Conservation (phyloP, 2,329 filamentous ascomycete genomes). For the Pseudopyrenochaeta lycopersici region DNA sequence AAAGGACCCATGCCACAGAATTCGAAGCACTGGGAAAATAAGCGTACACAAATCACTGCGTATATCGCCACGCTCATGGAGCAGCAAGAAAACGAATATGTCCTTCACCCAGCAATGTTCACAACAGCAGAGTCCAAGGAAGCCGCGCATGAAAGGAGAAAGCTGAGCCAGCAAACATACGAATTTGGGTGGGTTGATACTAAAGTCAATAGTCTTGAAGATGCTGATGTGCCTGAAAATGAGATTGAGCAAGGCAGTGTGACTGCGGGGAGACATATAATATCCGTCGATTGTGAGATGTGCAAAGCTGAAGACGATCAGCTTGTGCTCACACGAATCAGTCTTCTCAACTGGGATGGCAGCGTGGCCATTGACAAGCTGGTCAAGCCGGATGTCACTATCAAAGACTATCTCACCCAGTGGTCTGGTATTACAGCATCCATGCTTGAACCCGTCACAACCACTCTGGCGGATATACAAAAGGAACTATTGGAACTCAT, state of each 20-base stretch:
- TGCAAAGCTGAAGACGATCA: constrained; percentile 83
- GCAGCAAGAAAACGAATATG: constrained; percentile 82
- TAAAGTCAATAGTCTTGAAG: constrained; percentile 69
- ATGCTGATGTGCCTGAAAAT: constrained; percentile 72
- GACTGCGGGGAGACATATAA: constrained; percentile 79
- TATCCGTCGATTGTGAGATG: constrained; percentile 97
- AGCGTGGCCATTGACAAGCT: constrained; percentile 85
- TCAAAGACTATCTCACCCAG: constrained; percentile 89
- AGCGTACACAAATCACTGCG: constrained; percentile 81
- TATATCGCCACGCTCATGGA: constrained; percentile 78
- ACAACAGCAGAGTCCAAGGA: constrained; percentile 63
- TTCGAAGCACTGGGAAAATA: constrained; percentile 74
- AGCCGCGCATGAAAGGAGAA: constrained; percentile 63
- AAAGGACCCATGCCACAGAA: constrained; percentile 66
- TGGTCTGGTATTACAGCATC: constrained; percentile 89
- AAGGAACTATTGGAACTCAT: constrained; percentile 76
- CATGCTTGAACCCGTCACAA: constrained; percentile 84
- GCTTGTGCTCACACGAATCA: constrained; percentile 88
- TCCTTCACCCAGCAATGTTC: constrained; percentile 81
- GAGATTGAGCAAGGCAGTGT: constrained; percentile 83
- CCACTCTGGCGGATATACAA: constrained; percentile 85
- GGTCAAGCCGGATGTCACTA: constrained; percentile 87
- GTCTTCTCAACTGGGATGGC: constrained; percentile 86
- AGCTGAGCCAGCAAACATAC: constrained; percentile 57
- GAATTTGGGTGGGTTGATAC: constrained; percentile 85